Base-by-base conservation (phyloP, 1,139 yeast species). In the Sugiyamaella sp. region DNA sequence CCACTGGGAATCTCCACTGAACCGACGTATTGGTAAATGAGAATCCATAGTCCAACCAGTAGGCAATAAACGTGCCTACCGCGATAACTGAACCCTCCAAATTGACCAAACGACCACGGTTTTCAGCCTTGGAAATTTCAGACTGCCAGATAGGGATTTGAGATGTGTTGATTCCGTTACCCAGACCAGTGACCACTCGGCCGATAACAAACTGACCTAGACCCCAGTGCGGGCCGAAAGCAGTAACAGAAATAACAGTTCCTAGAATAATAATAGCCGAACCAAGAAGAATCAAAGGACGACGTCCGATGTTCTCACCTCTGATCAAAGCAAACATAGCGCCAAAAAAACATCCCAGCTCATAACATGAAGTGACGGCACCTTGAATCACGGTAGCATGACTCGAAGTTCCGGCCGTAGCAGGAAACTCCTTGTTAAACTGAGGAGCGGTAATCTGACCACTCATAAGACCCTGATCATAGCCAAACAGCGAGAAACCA, bases 81-180 rank as follows among this genome's bases (percentile, higher is more conserved):
- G 89, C 89, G 59, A 85, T 81, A 51, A 85, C 81, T 16, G 87
- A 81, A 61, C 90, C 93, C 69, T 86, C 89, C 64, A 84, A 71
- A 64, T 80, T 79, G 53, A 86, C 90, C 66, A 86, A 76, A 59
- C 80, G 74, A 63, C 95, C 95, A 74, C 95, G 80, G 68, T 81
- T 80, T 63, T 82, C 82, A 8, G 93, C 84, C 58, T 78, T 77
- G 25, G 91, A 82, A 79, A 85, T 80, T 71, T 87, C 96, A 0
- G 95, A 82, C 70, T 87, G 89, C 85, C 89, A 86, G 56, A 86
- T 84, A 14, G 95, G 95, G 60, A 87, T 83, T 42, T 91, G 85
- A 32, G 93, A 87, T 29, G 93, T 86, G 67, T 84, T 84, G 69
- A 85, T 67, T 63, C 95, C 95, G 60, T 85, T 85, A 63, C 95